A percentile compares a stretch with the other conserved stretches of the same genome.
Evolutionary conservation across 192 early-diverging fungal genomes (phyloP).

Genomic region (Chytriomyces sp.): DNA sequence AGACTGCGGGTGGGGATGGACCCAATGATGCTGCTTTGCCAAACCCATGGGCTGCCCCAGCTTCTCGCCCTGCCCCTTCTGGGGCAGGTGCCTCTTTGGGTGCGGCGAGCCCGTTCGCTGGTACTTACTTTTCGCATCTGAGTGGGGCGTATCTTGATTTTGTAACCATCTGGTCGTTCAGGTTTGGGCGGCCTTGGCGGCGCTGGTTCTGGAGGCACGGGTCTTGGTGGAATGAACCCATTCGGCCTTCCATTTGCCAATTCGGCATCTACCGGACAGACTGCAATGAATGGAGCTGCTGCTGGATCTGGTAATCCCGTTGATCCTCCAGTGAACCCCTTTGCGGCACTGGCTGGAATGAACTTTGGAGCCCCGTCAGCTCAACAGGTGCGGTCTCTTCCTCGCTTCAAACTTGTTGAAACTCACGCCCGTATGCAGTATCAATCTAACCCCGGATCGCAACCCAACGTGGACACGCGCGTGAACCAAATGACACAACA

Average conservation of each 20-base stretch:
- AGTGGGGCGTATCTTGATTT: neutral
- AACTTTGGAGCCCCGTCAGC: neutral
- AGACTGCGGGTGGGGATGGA: neutral
- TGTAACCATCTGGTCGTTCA: too few species aligned
- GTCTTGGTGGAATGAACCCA: neutral
- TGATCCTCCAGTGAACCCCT: neutral
- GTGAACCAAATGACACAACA: conserved; percentile 12
- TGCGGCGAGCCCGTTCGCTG: too few species aligned
- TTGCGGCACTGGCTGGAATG: neutral
- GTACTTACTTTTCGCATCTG: too few species aligned
- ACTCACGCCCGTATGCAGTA: too few species aligned
- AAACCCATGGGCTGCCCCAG: conserved; percentile 33
- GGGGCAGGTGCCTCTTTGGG: too few species aligned
- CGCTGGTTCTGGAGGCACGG: too few species aligned
- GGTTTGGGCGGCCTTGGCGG: neutral
- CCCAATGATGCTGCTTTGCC: conserved; percentile 27
- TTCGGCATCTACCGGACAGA: neutral
- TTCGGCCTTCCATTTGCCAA: neutral
- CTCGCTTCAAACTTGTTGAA: too few species aligned
- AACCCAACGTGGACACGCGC: neutral
- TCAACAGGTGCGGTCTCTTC: neutral
- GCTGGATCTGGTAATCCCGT: neutral
- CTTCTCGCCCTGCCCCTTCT: neutral
- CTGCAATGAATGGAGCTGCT: neutral
- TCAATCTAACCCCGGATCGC: neutral